These are phyloP conservation scores for Biancaea sappan DNA, from an alignment of 306 rosid genomes.

Conservation along the genomic window DNA sequence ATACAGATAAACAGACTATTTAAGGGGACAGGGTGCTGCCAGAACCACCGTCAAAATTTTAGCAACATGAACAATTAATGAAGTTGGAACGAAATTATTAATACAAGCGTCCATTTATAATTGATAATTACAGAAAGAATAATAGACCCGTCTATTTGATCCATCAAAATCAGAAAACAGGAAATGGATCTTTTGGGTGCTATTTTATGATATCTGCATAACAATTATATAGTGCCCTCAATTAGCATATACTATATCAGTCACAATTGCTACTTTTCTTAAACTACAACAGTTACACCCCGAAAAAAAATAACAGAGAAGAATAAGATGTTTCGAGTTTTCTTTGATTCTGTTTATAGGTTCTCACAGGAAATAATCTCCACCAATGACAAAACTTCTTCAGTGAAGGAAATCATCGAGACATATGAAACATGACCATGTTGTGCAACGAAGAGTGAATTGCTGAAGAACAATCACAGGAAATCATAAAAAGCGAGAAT, in stretches of 20 bases:
- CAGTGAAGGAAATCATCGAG: slow-evolving; percentile 57
- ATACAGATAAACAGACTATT: not conserved
- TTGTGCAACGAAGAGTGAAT: slow-evolving; percentile 40
- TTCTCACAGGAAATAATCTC: slow-evolving; percentile 54
- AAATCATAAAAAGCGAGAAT: slow-evolving; percentile 80
- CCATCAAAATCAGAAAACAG: not conserved
- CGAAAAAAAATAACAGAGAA: slow-evolving; percentile 40
- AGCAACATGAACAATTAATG: slow-evolving; percentile 2
- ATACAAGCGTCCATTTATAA: slow-evolving; percentile 2
- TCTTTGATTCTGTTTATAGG: slow-evolving; percentile 56
- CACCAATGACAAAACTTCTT: slow-evolving; percentile 60
- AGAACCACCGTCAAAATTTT: not conserved
- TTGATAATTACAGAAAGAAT: not conserved
- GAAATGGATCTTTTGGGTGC: slow-evolving; percentile 41
- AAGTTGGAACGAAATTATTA: not conserved
- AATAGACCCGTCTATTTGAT: slow-evolving; percentile 5
- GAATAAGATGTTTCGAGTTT: slow-evolving; percentile 56
- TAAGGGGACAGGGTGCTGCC: not conserved
- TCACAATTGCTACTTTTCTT: slow-evolving; percentile 48
- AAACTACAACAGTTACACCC: slow-evolving; percentile 75
- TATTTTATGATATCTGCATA: slow-evolving; percentile 49
- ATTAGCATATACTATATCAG: slow-evolving; percentile 48
- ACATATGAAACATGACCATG: slow-evolving; percentile 35
- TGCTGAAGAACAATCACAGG: slow-evolving; percentile 63
- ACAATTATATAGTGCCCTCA: too few species aligned